These are phyloP conservation scores for Thraustochytrium aureum DNA, from an alignment of 352 stramenopile species.

Conservation along the genomic window DNA sequence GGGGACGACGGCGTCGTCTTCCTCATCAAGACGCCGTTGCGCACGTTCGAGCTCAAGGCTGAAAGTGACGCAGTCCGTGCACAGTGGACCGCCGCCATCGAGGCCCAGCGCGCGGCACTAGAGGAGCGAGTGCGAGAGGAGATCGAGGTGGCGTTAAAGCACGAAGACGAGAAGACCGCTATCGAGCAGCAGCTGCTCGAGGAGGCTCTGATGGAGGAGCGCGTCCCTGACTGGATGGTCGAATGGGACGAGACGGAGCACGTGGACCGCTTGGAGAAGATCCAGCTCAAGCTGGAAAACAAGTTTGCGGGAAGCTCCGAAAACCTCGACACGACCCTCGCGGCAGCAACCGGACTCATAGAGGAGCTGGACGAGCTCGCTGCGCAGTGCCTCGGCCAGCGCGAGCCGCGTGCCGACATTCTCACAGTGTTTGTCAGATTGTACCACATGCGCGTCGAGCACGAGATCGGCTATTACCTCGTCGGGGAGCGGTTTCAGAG, in stretches of 20 bases:
- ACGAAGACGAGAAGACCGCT: background rate
- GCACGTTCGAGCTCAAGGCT: conserved; percentile 31
- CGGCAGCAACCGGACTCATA: conserved; percentile 24
- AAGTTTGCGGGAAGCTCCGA: background rate
- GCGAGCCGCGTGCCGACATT: conserved; percentile 16
- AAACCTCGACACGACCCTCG: conserved; percentile 18
- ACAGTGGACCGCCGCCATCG: conserved; percentile 19
- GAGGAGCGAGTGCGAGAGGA: background rate
- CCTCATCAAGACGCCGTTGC: conserved; percentile 8
- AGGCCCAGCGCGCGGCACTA: background rate
- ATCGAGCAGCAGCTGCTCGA: background rate
- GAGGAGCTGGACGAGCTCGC: conserved; percentile 49
- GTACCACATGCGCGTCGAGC: conserved; percentile 45
- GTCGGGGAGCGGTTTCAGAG: conserved; percentile 27
- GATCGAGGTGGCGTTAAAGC: background rate
- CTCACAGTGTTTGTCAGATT: background rate
- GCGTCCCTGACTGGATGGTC: conserved; percentile 35
- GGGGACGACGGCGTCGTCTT: background rate
- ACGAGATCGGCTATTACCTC: conserved; percentile 38
- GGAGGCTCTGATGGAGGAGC: background rate
- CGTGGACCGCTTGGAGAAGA: conserved; percentile 20
- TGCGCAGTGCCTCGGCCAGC: conserved; percentile 6
- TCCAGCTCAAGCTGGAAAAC: background rate
- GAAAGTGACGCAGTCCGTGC: background rate
- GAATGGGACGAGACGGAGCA: conserved; percentile 2